Conservation (phyloP, 495 filamentous ascomycete genomes). For the Geoglossum glabrum region DNA sequence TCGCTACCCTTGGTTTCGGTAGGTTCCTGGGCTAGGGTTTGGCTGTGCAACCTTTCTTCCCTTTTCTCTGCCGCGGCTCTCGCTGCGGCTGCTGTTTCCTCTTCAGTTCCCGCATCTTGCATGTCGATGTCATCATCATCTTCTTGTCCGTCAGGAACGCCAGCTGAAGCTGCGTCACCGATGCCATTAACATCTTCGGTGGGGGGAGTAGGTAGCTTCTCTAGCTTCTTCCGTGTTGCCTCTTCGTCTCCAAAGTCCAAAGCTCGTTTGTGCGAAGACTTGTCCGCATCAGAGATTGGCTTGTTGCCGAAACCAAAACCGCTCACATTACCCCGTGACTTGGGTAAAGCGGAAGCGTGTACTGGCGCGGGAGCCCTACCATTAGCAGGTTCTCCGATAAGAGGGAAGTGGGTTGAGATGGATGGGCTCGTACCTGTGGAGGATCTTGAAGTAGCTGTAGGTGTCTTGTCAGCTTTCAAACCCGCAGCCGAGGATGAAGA, state of each 20-base stretch:
- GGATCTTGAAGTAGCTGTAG: slow-evolving; percentile 25
- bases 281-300: slow-evolving; percentile 38
- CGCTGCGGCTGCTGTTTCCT: slow-evolving; percentile 69
- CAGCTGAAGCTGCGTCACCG: slow-evolving; percentile 34
- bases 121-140: slow-evolving; percentile 62
- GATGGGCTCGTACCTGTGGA: slow-evolving; percentile 23
- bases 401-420: neutral
- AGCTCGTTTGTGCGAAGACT: slow-evolving; percentile 44
- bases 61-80: slow-evolving; percentile 59
- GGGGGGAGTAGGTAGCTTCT: slow-evolving; percentile 62
- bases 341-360: slow-evolving; percentile 27
- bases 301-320: slow-evolving; percentile 66
- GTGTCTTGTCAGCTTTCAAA: slow-evolving; percentile 31
- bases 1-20: slow-evolving; percentile 23
- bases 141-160: slow-evolving; percentile 35
- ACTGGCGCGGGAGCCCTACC: neutral
- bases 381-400: slow-evolving; percentile 6
- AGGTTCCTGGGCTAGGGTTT: slow-evolving; percentile 19
- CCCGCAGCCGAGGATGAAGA: slow-evolving; percentile 22
- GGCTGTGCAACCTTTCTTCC: slow-evolving; percentile 43
- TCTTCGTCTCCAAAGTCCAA: slow-evolving; percentile 81
- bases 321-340: slow-evolving; percentile 53
- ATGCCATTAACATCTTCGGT: slow-evolving; percentile 35
- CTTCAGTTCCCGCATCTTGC: slow-evolving; percentile 60
- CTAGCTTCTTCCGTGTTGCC: slow-evolving; percentile 62